Base-by-base conservation (phyloP, 495 filamentous ascomycete genomes). In the Sordaria brevicollis region DNA sequence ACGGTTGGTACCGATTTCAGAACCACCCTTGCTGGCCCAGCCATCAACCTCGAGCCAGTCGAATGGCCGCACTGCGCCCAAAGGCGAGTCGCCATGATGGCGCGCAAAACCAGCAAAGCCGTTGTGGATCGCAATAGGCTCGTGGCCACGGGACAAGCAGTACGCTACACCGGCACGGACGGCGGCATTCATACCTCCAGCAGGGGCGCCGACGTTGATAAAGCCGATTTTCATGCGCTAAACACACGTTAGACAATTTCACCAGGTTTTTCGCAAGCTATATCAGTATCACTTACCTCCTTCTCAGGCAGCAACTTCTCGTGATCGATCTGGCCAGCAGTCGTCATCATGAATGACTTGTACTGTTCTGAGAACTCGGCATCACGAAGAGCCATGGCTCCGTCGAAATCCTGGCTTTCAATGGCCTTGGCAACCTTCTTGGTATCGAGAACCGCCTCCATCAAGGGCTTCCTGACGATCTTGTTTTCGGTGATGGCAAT, bases 111-210 rank as follows among this genome's bases (percentile, higher is more conserved):
- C 96, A 33, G 96, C 92, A 83, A 99, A 99, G 65, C 96, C 96
- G 74, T 99, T 99, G 82, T 97, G 91, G 67, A 99, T 91, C 8
- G 94, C 93, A 72, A 97, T 75, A 1, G 96, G 91, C 37, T 91
- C 92, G 77, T 99, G 96, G 6, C 96, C 96, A 33, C 94, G 89
- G n/a, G 91, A 90, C 36, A 96, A 80, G 77, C 94, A 98, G 83
- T 97, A 99, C n/a, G 93, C 92, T 11, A 97, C 93, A 11, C 92
- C 95, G 19, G 93, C 95, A 67, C 96, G 89, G 19, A 96, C 96
- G 25, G 96, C 94, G 54, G 94, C 93, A 81, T 99, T 99, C 90
- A 99, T 97, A 77, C 96, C 96, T 75, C 95, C 96, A n/a, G 96
- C 96, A 6, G 96, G 96, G 34, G 96, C 96, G 73, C 96, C 96